Percentiles rank a stretch among this genome's conserved stretches.
These are phyloP conservation scores for Fusarium mangiferae DNA, from an alignment of 2,329 filamentous ascomycete species.

Conservation along the genomic window DNA sequence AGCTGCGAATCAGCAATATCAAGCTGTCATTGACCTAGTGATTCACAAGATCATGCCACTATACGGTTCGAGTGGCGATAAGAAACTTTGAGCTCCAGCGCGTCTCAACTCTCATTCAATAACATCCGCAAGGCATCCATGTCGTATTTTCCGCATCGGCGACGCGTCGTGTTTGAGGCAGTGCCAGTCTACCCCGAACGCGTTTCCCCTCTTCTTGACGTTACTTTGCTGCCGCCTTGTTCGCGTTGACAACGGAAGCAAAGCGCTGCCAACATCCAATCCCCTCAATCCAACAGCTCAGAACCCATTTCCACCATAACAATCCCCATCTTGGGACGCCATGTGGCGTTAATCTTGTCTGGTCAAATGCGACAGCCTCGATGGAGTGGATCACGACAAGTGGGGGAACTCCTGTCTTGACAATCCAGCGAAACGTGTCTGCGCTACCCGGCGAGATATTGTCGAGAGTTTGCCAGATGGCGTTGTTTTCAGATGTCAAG, in stretches of 20 bases:
- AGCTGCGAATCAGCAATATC: background rate
- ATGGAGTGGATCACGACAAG: background rate
- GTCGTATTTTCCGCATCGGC: accelerated
- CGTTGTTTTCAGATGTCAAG: background rate
- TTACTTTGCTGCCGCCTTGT: background rate
- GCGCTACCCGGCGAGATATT: background rate
- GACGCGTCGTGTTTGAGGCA: no score
- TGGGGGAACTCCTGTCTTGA: background rate
- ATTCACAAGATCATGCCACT: accelerated
- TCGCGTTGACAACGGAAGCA: background rate
- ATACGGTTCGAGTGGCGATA: background rate
- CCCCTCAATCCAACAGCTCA: background rate
- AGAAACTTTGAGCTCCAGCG: background rate
- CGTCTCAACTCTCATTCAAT: background rate
- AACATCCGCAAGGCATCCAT: background rate
- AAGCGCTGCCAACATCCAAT: background rate
- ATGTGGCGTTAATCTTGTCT: background rate
- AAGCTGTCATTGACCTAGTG: background rate
- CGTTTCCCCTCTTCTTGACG: background rate
- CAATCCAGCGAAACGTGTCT: background rate
- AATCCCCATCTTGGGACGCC: background rate
- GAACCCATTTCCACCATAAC: background rate
- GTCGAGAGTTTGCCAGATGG: background rate
- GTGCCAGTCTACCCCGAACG: background rate
- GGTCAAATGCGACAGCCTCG: background rate